Base-by-base conservation (phyloP, 108 stramenopile genomes). In the Tribonema minus region DNA sequence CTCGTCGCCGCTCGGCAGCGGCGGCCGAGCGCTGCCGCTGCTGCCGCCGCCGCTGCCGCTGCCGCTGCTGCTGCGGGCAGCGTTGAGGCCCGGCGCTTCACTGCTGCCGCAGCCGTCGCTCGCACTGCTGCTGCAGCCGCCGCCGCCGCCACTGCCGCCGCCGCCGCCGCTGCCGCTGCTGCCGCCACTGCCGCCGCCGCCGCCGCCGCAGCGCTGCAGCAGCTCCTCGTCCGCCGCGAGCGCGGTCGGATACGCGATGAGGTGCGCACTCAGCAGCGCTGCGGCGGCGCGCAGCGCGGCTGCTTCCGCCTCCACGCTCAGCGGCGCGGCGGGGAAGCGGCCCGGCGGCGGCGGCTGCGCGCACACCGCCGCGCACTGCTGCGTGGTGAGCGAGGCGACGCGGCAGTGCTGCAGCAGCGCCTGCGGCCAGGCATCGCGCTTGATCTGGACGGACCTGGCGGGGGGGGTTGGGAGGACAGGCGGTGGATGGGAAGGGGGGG, bases 401-500 rank as follows among this genome's bases (percentile, higher is more conserved):
- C 77, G 67, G 58, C 54, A 39, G 35, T 39, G 68, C 33, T 39
- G 58, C 59, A 79, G 37, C 68, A 79, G 3, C 0, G 46, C 61
- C 39, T 20, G 1, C 2, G 68, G 5, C 77, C 77, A 79, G 0
- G 20, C 0, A 41, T 35, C 58, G 23, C 67, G 67, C 2, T 28
- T 40, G 15, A 79, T 15, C 26, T 41, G 58, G 2, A 70, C 20
- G 25, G 46, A 59, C 3, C 68, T 70, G 31, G 34, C 2, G 23
- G 3, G 58, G 32, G 58, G 46, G 46, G 9, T n/a, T n/a, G n/a
- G 26, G 4, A 38, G 12, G 0, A 29, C 15, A 26, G 9, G 32
- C 37, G 20, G n/a, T 12, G 37, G 29, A 41, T n/a, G 30, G 29
- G 33, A 25, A 58, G 46, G 26, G 5, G 32, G 36, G 34, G 54